These are phyloP conservation scores for Lentinus tigrinus DNA, from an alignment of 768 basidiomycete species.

Conservation along the genomic window DNA sequence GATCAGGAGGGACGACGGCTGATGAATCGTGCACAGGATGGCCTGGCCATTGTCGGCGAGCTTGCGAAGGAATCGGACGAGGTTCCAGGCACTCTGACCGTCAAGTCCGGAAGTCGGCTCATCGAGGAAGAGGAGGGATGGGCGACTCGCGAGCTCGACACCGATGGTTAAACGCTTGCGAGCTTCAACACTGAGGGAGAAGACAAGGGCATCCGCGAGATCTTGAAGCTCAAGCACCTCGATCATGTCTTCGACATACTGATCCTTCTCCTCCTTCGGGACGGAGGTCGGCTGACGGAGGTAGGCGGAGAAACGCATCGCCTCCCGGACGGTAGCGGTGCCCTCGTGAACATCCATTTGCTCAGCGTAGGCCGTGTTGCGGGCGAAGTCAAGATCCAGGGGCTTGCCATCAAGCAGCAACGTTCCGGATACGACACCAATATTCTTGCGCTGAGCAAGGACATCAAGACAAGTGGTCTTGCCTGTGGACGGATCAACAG, in stretches of 20 bases:
- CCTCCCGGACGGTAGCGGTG: constrained; percentile 81
- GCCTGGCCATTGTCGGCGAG: constrained; percentile 85
- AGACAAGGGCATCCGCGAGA: constrained; percentile 78
- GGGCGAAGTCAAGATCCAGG: constrained; percentile 52
- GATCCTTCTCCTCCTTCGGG: constrained; percentile 70
- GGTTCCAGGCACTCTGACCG: constrained; percentile 73
- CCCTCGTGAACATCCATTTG: constrained; percentile 88
- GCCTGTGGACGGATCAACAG: constrained; percentile 36
- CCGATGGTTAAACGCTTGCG: constrained; percentile 89
- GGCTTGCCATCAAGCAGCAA: constrained; percentile 66
- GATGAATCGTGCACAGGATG: constrained; percentile 89
- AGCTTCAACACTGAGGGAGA: constrained; percentile 63
- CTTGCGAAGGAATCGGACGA: constrained; percentile 79
- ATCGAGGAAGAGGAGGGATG: constrained; percentile 68
- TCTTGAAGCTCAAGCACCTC: constrained; percentile 83
- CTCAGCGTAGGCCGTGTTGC: constrained; percentile 81
- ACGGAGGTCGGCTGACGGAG: constrained; percentile 73
- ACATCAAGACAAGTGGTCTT: constrained; percentile 79
- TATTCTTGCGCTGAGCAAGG: constrained; percentile 69
- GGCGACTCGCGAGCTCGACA: constrained; percentile 88
- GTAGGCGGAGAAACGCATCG: constrained; percentile 82
- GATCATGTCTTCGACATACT: constrained; percentile 81
- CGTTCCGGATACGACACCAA: constrained; percentile 64
- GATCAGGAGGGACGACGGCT: constrained; percentile 83
- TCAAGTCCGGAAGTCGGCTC: constrained; percentile 59